Evolutionary conservation across 2,329 filamentous ascomycete genomes (phyloP).

Genomic region (Fusarium fujikuroi): DNA sequence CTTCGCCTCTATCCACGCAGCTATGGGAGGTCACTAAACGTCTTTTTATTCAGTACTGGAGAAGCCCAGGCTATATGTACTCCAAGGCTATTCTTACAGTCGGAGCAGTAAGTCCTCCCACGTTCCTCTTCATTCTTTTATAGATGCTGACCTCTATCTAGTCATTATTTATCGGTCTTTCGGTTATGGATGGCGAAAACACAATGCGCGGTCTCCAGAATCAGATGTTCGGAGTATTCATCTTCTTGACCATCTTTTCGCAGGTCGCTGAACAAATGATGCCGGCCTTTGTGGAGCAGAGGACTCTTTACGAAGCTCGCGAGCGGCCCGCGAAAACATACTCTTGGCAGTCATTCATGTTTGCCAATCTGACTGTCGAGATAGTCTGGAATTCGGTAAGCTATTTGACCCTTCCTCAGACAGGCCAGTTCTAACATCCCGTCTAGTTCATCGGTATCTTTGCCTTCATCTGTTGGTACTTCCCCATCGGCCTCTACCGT

Average conservation of each 20-base stretch:
- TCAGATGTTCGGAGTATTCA: slow-evolving; percentile 77
- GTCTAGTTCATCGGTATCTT: slow-evolving; percentile 53
- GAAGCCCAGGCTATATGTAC: slow-evolving; percentile 69
- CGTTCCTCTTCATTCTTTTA: fast-evolving
- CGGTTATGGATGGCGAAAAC: slow-evolving; percentile 69
- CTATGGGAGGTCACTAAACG: slow-evolving; percentile 50
- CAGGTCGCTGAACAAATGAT: slow-evolving; percentile 73
- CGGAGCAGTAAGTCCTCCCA: slow-evolving; percentile 43
- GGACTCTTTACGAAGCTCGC: slow-evolving; percentile 75
- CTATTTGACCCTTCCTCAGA: not conserved
- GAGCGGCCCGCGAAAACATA: slow-evolving; percentile 75
- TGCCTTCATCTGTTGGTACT: slow-evolving; percentile 74
- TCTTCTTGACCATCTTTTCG: slow-evolving; percentile 76
- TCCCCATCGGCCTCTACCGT: slow-evolving; percentile 70
- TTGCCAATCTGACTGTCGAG: slow-evolving; percentile 70
- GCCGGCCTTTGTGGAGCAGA: slow-evolving; percentile 75
- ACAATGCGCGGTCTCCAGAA: slow-evolving; percentile 75
- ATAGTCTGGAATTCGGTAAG: slow-evolving; percentile 73
- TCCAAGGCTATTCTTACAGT: slow-evolving; percentile 52
- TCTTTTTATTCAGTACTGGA: slow-evolving; percentile 49
- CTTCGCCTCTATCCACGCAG: slow-evolving; percentile 45
- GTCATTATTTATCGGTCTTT: slow-evolving; percentile 74
- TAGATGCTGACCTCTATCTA: not conserved
- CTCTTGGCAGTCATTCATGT: slow-evolving; percentile 74
- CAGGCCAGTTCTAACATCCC: not conserved